These are phyloP conservation scores for Suillus paluster DNA, from an alignment of 768 basidiomycete species.

Conservation along the genomic window DNA sequence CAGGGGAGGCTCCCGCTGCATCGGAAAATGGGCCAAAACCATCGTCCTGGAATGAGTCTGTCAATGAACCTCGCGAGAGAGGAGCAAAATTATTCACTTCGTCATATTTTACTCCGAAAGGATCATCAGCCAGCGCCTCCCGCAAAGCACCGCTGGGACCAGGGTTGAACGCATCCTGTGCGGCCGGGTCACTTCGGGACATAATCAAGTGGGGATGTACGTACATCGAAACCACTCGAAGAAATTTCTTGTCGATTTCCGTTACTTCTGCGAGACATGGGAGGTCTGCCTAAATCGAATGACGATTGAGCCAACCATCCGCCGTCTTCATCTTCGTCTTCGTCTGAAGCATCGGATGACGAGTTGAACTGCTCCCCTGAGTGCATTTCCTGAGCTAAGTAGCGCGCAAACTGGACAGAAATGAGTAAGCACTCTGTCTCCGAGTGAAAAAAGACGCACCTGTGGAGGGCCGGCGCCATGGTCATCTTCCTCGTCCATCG, in stretches of 20 bases:
- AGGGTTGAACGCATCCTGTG: conserved; percentile 59
- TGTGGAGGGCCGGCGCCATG: conserved; percentile 49
- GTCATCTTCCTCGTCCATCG: conserved; percentile 49
- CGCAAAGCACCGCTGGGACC: conserved; percentile 33
- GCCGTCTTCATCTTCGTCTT: conserved; percentile 64
- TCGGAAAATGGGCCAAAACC: conserved; percentile 86
- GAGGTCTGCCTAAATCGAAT: conserved; percentile 60
- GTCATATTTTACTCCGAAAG: conserved; percentile 52
- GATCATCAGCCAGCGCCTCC: conserved; percentile 48
- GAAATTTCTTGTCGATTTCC: conserved; percentile 50
- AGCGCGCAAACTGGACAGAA: conserved; percentile 70
- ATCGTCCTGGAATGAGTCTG: conserved; percentile 47
- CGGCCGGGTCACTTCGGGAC: background rate
- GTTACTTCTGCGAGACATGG: conserved; percentile 51
- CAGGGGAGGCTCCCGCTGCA: conserved; percentile 49
- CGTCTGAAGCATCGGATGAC: conserved; percentile 54
- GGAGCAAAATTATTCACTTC: conserved; percentile 47
- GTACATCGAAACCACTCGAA: conserved; percentile 56
- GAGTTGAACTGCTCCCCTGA: conserved; percentile 61
- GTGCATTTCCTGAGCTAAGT: conserved; percentile 76
- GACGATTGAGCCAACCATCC: conserved; percentile 82
- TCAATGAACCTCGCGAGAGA: conserved; percentile 5
- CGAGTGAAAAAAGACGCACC: conserved; percentile 33
- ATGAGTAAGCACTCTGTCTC: conserved; percentile 11
- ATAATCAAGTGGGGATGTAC: conserved; percentile 26